A percentile compares a stretch with the other conserved stretches of the same genome.
These are phyloP conservation scores for Hanseniaspora taiwanica DNA, from an alignment of 805 yeast genomes.

Conservation along the genomic window DNA sequence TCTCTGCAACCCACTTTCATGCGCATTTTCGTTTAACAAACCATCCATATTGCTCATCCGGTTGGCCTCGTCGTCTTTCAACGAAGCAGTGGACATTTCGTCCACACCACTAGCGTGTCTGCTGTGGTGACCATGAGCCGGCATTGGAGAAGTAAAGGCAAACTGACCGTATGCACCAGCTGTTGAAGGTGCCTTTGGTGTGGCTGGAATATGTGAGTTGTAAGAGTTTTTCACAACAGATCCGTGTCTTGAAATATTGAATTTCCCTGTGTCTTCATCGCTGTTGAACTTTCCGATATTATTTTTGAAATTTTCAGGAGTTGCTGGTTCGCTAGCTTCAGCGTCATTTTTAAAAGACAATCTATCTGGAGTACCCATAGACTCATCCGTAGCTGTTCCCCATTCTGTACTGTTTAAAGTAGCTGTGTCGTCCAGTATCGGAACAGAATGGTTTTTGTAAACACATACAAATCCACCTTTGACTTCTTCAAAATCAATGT, in stretches of 20 bases:
- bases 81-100: conserved; percentile 23
- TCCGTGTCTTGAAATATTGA: conserved; percentile 11
- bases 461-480: conserved; percentile 88
- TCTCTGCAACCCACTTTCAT: too few relatives aligned
- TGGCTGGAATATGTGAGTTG: conserved; percentile 35
- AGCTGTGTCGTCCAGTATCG: conserved; percentile 8
- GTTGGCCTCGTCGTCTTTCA: conserved; percentile 20
- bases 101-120: conserved; percentile 9
- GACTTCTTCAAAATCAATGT: conserved; percentile 76
- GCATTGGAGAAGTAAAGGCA: conserved; percentile 7
- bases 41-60: conserved; percentile 14
- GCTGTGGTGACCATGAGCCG: conserved; percentile 16
- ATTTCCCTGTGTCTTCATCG: conserved; percentile 3
- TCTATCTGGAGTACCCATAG: too few relatives aligned
- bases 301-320: too few relatives aligned
- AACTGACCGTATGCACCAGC: conserved; percentile 16
- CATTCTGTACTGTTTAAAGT: too few relatives aligned
- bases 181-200: conserved; percentile 36
- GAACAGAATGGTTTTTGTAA: conserved; percentile 32
- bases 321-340: too few relatives aligned
- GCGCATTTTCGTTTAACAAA: conserved; percentile 23
- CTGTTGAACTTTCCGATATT: background rate
- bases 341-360: background rate
- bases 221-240: conserved; percentile 16
- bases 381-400: too few relatives aligned